Evolutionary conservation across 129 eudicot genomes (phyloP), one percentile per base, ranked within the genome.

Genomic region (Deinandra increscens): DNA sequence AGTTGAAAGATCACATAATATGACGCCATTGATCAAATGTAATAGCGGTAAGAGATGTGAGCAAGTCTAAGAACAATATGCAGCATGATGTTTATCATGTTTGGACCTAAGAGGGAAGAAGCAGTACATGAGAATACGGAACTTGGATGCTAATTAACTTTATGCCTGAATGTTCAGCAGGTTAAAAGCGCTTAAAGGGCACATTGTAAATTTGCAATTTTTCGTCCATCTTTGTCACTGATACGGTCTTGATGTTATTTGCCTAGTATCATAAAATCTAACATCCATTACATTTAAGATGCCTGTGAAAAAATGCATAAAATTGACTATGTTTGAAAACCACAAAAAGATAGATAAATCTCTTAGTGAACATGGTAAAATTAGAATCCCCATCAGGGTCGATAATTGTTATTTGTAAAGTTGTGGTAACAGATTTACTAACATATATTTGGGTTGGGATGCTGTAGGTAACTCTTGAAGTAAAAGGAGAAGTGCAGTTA

Each of bases 391-490:
- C 54, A n/a, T 48, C 20, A 48, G 54, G 20, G 54, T 48, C 39
- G 4, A 13, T 59, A 14, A n/a, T 22, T 55, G 0, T 55, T 10
- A 1, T 55, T 15, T 23, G 17, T 55, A 23, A 55, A 4, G 62
- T 56, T 56, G 11, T 11, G 38, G 62, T 56, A 23, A 23, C 54
- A n/a, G 55, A 19, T 33, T 8, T 69, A n/a, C 71, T 50, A 59
- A 64, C 10, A 42, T 46, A 33, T 58, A 29, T 26, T 48, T 31
- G 20, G 19, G 19, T 31, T 66, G 15, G 33, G 44, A 61, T 51
- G 31, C 12, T 66, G 49, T 68, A 86, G 97, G 97, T 89, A 39
- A 89, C 97, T 48, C 90, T 89, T 65, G 94, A 89, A 78, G 97
- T 89, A 43, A 89, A 89, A 74, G 94, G 94, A 70, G 94, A 89